Evolutionary conservation across 2,329 filamentous ascomycete species (phyloP), one percentile per base, ranked within the genome.

Genomic region (Teratosphaeria zuluensis): DNA sequence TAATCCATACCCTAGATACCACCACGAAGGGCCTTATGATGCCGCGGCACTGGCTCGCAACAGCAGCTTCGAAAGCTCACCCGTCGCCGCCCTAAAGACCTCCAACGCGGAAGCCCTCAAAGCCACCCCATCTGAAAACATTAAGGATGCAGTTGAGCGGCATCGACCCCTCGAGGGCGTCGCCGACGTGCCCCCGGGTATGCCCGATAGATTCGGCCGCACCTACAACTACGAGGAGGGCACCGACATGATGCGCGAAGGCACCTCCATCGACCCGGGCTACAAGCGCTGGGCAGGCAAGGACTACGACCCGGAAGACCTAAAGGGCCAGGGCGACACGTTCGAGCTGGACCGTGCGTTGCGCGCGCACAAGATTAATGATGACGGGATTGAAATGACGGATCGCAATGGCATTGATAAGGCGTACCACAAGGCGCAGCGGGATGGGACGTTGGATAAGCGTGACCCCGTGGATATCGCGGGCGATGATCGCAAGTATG

Each of bases 11-110:
- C n/a, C 19, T 11, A 48, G 42, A 21, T 48, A 95, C 73, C 92
- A 96, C 72, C 92, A 97, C 68, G 89, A 87, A 63, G 92, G 92
- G 0, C 92, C 92, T 0, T 97, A 89, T 66, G 92, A 97, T 70
- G 90, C 92, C 9, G 87, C 89, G 1, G 79, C 90, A 56, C 78
- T 87, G 1, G 83, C 88, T 12, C 82, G 89, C 54, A 96, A 96
- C 74, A 78, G 76, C 3, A 65, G 61, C 66, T 79, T 77, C 65
- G 76, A 79, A 57, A 75, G 72, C 59, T 86, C 89, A 2, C 92
- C 92, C 0, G 75, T 96, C 7, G 90, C 88, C 31, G 92, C 92
- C 1, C 82, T 95, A 4, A 78, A 79, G 58, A 79, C 83, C 2
- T 85, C 84, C 51, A 96, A 94, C 73, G 78, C 80, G 57, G 88